Evolutionary conservation across 768 basidiomycete genomes (phyloP), one percentile per base, ranked within the genome.

Genomic region (Serendipita indica): DNA sequence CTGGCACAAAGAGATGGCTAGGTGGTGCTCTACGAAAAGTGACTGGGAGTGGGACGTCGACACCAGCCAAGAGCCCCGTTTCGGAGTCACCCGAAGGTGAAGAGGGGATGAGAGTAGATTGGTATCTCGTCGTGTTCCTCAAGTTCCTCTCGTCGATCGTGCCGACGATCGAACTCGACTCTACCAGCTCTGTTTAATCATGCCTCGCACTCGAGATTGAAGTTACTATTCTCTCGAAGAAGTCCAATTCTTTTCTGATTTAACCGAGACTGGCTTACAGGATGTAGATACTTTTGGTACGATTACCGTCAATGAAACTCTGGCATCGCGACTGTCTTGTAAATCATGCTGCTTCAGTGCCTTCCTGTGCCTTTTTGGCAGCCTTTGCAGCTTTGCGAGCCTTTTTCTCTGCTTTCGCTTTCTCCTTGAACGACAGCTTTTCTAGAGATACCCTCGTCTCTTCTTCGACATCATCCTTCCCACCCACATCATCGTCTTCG

Each of bases 91-190:
- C 63, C n/a, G 82, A 90, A 37, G 84, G 85, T 39, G 73, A 81
- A 12, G 90, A 92, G 66, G 93, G 92, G 33, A 84, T 99, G 79
- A 78, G 93, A 33, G 96, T 99, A 39, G 96, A 99, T 71, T 96
- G 96, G 72, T 98, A 98, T 70, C 79, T 96, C 56, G 89, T 96
- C 65, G 92, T 91, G 58, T 98, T 98, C 81, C 81, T 98, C 74
- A 99, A 98, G 78, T 98, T 98, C 73, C 96, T 98, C 68, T 91
- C 91, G 10, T 90, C 88, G 57, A 94, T 96, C 70, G 90, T 96
- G 41, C 93, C 92, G n/a, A 96, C 93, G 52, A 97, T 98, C 69
- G 94, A 97, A 73, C 91, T 98, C 39, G 89, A 93, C 70, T 89
- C 90, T 64, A 93, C 89, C 52, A 86, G 89, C 14, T 67, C 74